Percentiles rank a stretch among this genome's conserved stretches.
Evolutionary conservation across 306 rosid species (phyloP).

Genomic region (Carpinus viminea): DNA sequence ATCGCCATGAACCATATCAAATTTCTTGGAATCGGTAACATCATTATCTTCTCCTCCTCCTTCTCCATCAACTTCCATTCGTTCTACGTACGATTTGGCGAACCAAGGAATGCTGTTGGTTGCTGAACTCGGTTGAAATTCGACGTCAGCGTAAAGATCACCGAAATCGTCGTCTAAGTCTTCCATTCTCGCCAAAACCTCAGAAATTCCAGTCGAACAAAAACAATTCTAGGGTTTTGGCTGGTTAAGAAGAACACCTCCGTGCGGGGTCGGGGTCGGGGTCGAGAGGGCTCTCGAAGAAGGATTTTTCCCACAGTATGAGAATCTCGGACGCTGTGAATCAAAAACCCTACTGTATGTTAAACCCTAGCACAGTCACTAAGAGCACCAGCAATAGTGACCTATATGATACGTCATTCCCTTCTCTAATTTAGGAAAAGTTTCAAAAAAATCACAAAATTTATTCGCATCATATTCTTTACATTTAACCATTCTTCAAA

Average conservation of each 20-base stretch:
- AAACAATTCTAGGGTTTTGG: not conserved
- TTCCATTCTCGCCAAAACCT: conserved; percentile 26
- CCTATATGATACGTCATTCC: too few relatives aligned
- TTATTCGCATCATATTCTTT: too few relatives aligned
- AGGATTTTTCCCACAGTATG: not conserved
- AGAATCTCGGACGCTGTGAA: not conserved
- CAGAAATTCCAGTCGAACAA: not conserved
- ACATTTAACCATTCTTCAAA: too few relatives aligned
- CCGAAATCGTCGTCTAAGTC: conserved; percentile 59
- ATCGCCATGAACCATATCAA: conserved; percentile 9
- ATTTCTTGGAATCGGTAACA: conserved; percentile 16
- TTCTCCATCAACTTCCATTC: conserved; percentile 11
- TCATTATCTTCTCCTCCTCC: not conserved
- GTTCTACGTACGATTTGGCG: conserved; percentile 16
- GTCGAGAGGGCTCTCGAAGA: not conserved
- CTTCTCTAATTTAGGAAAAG: too few relatives aligned
- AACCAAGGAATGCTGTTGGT: conserved; percentile 22
- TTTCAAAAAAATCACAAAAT: too few relatives aligned
- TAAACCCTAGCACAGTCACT: conserved; percentile 15
- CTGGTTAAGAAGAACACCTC: conserved; percentile 1
- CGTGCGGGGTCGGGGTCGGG: conserved; percentile 13
- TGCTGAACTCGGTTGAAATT: conserved; percentile 33
- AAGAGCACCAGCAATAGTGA: too few relatives aligned
- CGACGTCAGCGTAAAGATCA: conserved; percentile 48
- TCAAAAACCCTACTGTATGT: not conserved